A percentile compares a stretch with the other conserved stretches of the same genome.
Conservation (phyloP, 2,329 filamentous ascomycete species). For the Verticillium albo-atrum region DNA sequence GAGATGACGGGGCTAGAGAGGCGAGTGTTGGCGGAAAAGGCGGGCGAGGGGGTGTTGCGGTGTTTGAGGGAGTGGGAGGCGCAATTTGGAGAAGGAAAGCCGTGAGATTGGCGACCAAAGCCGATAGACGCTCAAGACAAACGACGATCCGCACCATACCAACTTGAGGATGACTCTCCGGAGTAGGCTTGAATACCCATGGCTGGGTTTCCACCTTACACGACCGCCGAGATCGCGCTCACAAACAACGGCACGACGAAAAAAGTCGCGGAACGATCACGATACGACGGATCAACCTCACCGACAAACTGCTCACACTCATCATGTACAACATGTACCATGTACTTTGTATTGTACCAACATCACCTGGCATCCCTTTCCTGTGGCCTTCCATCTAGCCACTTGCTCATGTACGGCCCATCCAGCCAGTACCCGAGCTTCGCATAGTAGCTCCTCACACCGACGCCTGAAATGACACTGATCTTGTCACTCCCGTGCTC, state of each 20-base stretch:
- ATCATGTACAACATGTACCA: not conserved
- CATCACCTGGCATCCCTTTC: not conserved
- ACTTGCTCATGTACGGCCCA: slow-evolving; percentile 77
- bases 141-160: not conserved
- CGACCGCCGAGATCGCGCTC: no score
- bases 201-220: no score
- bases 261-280: no score
- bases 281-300: not conserved
- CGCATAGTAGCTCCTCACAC: slow-evolving; percentile 90
- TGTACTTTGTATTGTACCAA: not conserved
- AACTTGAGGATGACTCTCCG: not conserved
- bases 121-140: not conserved
- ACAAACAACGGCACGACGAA: no score
- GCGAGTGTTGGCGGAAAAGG: slow-evolving; percentile 43
- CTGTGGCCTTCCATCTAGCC: slow-evolving; percentile 44
- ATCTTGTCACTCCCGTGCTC: slow-evolving; percentile 95
- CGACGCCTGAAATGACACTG: slow-evolving; percentile 95
- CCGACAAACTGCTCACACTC: not conserved
- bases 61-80: slow-evolving; percentile 42
- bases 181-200: no score
- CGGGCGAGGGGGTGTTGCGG: slow-evolving; percentile 46
- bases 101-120: not conserved
- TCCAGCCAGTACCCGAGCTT: slow-evolving; percentile 92
- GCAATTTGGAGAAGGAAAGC: slow-evolving; percentile 17
- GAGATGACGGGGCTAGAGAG: slow-evolving; percentile 55